Conservation (phyloP, 2,329 filamentous ascomycete genomes). For the Phyllosticta paracitricarpa region DNA sequence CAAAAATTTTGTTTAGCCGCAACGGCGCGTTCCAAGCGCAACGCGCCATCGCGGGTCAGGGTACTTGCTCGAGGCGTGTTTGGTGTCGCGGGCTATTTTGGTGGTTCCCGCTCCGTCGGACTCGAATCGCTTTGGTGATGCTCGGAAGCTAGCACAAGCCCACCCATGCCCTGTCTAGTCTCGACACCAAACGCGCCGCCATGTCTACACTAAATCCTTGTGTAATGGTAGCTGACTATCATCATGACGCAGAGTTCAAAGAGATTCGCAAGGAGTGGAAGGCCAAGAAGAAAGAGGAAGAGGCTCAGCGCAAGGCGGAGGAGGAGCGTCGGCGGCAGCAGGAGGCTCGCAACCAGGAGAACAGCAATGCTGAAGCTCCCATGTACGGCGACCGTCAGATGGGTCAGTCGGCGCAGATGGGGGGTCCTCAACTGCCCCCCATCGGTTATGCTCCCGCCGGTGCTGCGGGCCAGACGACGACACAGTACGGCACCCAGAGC, state of each 20-base stretch:
- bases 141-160: constrained; percentile 34
- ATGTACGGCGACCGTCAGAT: constrained; percentile 35
- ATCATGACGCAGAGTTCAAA: constrained; percentile 69
- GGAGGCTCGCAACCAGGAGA: constrained; percentile 46
- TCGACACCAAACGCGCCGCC: constrained; percentile 13
- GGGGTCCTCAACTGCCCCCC: constrained; percentile 40
- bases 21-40: constrained; percentile 4
- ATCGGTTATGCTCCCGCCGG: constrained; percentile 41
- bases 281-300: constrained; percentile 97
- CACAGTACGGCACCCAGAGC: constrained; percentile 37
- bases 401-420: constrained; percentile 34
- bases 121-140: constrained; percentile 25
- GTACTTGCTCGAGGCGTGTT: constrained; percentile 12
- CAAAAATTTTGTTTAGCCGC: constrained; percentile 16
- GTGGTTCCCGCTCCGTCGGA: constrained; percentile 42
- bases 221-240: constrained; percentile 26
- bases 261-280: constrained; percentile 99
- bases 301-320: constrained; percentile 76
- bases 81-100: constrained; percentile 35
- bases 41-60: constrained; percentile 8
- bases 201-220: constrained; percentile 7
- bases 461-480: constrained; percentile 30
- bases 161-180: constrained; percentile 28
- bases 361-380: constrained; percentile 32
- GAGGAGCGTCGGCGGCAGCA: constrained; percentile 72